phyloP scores from a whole-genome alignment of 1,139 yeast genomes.

The Magnusiomyces sp. region DNA sequence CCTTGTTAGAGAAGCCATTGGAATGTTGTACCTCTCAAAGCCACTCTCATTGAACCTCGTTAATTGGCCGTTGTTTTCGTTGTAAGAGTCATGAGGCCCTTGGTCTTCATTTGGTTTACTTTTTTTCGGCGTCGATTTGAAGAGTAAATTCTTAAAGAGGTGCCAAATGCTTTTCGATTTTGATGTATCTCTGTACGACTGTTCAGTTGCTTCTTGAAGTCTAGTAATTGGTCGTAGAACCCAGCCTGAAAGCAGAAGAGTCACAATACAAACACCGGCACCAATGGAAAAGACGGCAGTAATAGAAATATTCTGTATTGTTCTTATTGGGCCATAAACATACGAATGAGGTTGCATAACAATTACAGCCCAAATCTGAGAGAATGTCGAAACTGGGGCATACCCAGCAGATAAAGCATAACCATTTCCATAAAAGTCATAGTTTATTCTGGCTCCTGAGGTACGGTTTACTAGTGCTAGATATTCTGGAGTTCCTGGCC shows the following conservation, averaged over 20 bases:
- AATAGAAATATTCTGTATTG: slow-evolving; percentile 58
- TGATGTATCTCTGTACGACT: slow-evolving; percentile 21
- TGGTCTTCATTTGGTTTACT: neutral
- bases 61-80: neutral
- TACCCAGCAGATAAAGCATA: slow-evolving; percentile 58
- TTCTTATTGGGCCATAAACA: slow-evolving; percentile 58
- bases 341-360: slow-evolving; percentile 54
- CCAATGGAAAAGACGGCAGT: slow-evolving; percentile 80
- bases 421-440: slow-evolving; percentile 32
- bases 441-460: slow-evolving; percentile 45
- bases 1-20: slow-evolving; percentile 5
- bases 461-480: slow-evolving; percentile 32
- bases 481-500: slow-evolving; percentile 14
- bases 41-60: neutral
- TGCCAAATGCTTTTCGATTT: neutral
- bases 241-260: slow-evolving; percentile 78
- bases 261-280: slow-evolving; percentile 61
- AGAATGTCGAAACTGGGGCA: slow-evolving; percentile 43
- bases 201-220: slow-evolving; percentile 80
- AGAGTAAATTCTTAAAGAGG: neutral
- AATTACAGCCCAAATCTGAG: slow-evolving; percentile 59
- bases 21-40: neutral
- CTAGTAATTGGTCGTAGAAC: slow-evolving; percentile 79
- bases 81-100: neutral
- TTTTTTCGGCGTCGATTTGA: neutral